These are phyloP conservation scores for Ampelocalamus luodianensis DNA, from an alignment of 176 grass and related monocot species.

Conservation along the genomic window DNA sequence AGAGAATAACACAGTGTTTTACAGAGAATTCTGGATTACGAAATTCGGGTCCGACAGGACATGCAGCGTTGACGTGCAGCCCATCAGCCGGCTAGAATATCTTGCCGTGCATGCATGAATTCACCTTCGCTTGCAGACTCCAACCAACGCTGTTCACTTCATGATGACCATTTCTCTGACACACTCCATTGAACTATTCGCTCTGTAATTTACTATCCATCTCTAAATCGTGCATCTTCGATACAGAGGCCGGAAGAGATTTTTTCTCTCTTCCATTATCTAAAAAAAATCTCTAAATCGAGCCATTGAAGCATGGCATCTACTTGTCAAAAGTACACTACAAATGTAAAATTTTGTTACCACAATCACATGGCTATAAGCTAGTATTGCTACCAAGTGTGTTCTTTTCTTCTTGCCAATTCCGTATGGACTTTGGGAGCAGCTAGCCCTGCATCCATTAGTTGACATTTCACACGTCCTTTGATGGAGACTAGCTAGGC, in stretches of 20 bases:
- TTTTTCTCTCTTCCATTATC: too few species aligned
- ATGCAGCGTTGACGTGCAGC: conserved; percentile 37
- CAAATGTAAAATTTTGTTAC: not conserved
- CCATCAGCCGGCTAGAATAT: conserved; percentile 12
- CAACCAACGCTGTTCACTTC: not conserved
- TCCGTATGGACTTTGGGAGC: conserved; percentile 32
- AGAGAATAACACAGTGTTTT: too few species aligned
- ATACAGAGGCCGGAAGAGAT: too few species aligned
- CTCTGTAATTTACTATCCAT: not conserved
- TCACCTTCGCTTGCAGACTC: not conserved
- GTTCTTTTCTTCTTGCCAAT: not conserved
- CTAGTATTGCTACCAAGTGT: not conserved
- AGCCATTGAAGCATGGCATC: not conserved
- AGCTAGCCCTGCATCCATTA: not conserved
- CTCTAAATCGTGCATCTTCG: too few species aligned
- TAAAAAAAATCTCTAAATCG: too few species aligned
- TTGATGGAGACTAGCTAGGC: conserved; percentile 18
- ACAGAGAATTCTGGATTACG: too few species aligned
- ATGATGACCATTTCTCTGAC: not conserved
- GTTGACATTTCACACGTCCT: conserved; percentile 21
- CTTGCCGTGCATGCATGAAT: not conserved
- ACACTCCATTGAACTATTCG: not conserved
- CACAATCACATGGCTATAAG: too few species aligned
- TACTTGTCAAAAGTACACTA: not conserved
- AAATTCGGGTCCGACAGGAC: too few species aligned